Evolutionary conservation across 1,139 yeast species (phyloP).

Genomic region (Magnusiomyces magnusii): DNA sequence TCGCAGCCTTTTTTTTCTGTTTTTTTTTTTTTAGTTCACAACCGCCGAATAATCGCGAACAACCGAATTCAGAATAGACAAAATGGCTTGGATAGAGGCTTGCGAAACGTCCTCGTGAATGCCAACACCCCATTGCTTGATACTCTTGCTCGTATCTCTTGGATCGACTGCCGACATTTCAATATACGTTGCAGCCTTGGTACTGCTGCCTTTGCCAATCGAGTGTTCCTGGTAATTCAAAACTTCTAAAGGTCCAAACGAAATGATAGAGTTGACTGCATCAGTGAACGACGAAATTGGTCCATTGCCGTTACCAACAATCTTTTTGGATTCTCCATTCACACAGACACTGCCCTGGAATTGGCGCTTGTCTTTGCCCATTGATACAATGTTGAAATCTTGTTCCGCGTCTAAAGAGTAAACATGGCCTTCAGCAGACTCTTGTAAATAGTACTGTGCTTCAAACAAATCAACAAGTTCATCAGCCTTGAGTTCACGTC

Average conservation of each 20-base stretch:
- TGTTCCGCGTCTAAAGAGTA: constrained; percentile 24
- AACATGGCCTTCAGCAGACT: constrained; percentile 36
- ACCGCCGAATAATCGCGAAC: constrained; percentile 7
- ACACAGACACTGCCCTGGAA: constrained; percentile 45
- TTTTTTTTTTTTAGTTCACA: background rate
- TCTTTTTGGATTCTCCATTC: constrained; percentile 38
- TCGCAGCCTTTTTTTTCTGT: too few relatives aligned
- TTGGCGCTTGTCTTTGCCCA: constrained; percentile 39
- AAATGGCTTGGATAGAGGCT: constrained; percentile 74
- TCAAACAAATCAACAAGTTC: constrained; percentile 77
- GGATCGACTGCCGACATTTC: constrained; percentile 40
- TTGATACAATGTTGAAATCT: constrained; percentile 28
- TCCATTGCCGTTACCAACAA: constrained; percentile 80
- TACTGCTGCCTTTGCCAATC: constrained; percentile 74
- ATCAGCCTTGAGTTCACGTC: constrained; percentile 71
- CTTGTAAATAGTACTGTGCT: constrained; percentile 51
- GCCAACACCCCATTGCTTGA: constrained; percentile 86
- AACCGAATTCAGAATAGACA: constrained; percentile 56
- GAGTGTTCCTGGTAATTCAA: constrained; percentile 88
- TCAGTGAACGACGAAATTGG: constrained; percentile 87
- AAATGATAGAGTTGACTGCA: constrained; percentile 57
- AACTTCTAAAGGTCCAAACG: constrained; percentile 48
- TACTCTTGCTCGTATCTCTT: constrained; percentile 33
- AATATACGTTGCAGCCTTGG: constrained; percentile 87
- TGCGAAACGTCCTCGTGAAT: constrained; percentile 87